A percentile compares a stretch with the other conserved stretches of the same genome.
Evolutionary conservation across 139 green algal genomes (phyloP).

Genomic region (Chlamydomonas sp.): DNA sequence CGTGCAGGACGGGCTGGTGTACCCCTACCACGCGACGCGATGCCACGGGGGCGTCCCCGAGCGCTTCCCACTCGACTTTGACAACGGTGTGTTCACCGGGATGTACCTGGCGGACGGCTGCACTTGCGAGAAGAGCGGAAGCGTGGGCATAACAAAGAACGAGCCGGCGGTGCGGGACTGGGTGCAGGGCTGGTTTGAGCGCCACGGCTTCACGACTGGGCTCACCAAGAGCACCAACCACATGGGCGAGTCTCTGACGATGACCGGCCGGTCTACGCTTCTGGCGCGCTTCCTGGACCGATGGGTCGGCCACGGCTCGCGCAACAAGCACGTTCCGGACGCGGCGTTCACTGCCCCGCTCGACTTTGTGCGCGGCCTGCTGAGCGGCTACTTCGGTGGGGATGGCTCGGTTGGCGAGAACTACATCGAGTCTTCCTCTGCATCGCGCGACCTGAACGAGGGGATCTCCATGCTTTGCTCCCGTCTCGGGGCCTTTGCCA

Average conservation of each 20-base stretch:
- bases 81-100: constrained; percentile 7
- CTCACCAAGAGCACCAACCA: neutral
- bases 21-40: constrained; percentile 1
- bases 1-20: neutral
- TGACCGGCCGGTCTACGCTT: neutral
- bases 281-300: no score
- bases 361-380: constrained; percentile 10
- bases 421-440: neutral
- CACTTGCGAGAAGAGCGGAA: neutral
- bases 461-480: constrained; percentile 11
- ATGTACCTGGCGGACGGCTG: constrained; percentile 13
- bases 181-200: neutral
- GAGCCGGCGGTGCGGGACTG: neutral
- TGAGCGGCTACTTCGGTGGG: constrained; percentile 12
- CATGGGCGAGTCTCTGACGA: neutral
- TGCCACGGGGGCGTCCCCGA: neutral
- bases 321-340: no score
- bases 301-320: no score
- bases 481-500: constrained; percentile 6
- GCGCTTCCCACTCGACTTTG: constrained; percentile 2
- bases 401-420: neutral
- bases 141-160: neutral
- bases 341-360: constrained; percentile 4
- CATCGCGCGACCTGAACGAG: neutral
- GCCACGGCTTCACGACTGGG: neutral